phyloP scores from a whole-genome alignment of 2,329 filamentous ascomycete species.

The Chaetomiaceae sp. region DNA sequence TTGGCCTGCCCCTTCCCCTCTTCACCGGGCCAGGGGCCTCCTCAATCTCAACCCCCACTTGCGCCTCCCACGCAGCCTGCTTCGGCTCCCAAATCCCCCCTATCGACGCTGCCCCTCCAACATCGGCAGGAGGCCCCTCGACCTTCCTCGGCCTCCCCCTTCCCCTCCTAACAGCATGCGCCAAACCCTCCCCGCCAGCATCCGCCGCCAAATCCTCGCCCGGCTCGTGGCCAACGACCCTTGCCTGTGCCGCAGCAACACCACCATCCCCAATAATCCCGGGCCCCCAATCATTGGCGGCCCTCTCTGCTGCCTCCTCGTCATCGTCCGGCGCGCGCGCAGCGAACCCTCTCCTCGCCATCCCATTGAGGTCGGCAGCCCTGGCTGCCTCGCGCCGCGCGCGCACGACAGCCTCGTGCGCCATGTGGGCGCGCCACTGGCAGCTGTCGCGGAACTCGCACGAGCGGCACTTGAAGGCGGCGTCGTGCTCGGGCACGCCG shows the following conservation, averaged over 20 bases:
- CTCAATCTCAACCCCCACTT: not conserved
- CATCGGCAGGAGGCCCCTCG: too few species aligned
- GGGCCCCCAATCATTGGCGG: too few species aligned
- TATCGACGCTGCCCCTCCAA: not conserved
- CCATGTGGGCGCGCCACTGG: conserved; percentile 69
- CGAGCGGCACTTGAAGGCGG: conserved; percentile 71
- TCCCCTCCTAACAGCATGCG: too few species aligned
- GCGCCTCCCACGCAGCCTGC: not conserved
- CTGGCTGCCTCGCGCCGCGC: conserved; percentile 21
- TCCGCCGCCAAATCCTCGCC: too few species aligned
- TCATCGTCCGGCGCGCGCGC: too few species aligned
- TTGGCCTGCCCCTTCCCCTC: conserved; percentile 1
- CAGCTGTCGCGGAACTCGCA: conserved; percentile 82
- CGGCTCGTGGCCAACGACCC: too few species aligned
- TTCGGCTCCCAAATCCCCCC: not conserved
- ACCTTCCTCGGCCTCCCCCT: too few species aligned
- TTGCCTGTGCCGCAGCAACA: too few species aligned
- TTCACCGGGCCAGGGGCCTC: not conserved
- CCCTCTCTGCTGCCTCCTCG: too few species aligned
- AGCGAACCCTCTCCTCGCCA: not conserved
- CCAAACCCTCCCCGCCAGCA: too few species aligned
- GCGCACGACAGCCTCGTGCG: conserved; percentile 64
- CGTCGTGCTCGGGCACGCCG: conserved; percentile 78
- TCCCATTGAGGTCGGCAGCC: not conserved
- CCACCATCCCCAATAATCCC: too few species aligned